These are phyloP conservation scores for Raphanus raphanistrum DNA, from an alignment of 345 rosid species.

Conservation along the genomic window DNA sequence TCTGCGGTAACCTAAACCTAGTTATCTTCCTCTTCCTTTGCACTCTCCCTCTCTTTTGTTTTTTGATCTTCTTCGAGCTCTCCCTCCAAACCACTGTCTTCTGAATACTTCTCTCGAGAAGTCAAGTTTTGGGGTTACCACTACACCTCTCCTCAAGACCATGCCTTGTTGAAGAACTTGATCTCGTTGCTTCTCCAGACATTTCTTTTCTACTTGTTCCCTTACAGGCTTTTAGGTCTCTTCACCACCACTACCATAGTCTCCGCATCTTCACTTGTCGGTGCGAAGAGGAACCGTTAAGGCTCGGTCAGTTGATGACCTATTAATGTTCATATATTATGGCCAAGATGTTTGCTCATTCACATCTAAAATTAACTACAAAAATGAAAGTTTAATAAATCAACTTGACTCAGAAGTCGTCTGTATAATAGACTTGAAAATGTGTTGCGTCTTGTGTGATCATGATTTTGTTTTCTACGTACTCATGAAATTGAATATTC, in stretches of 20 bases:
- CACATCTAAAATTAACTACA: no score
- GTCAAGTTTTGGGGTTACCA: neutral
- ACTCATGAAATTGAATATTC: neutral
- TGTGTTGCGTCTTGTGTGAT: conserved; percentile 7
- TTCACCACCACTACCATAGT: conserved; percentile 32
- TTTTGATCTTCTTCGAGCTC: conserved; percentile 34
- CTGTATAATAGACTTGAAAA: neutral
- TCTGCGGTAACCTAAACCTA: conserved; percentile 21
- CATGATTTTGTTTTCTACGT: conserved; percentile 11
- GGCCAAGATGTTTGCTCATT: no score
- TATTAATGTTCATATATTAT: no score
- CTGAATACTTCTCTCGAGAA: neutral
- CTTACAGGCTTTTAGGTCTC: conserved; percentile 39
- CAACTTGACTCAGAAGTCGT: no score
- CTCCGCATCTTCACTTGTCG: neutral
- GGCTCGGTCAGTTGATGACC: neutral
- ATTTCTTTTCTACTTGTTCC: conserved; percentile 6
- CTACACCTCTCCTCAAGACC: neutral
- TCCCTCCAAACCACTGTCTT: conserved; percentile 27
- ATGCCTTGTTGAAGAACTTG: neutral
- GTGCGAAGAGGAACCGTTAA: neutral
- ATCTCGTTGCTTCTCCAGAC: conserved; percentile 19
- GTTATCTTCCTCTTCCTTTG: conserved; percentile 31
- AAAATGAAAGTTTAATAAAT: no score
- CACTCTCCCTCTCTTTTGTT: conserved; percentile 42